Conservation (phyloP, 768 basidiomycete species). For the Kwoniella pini region DNA sequence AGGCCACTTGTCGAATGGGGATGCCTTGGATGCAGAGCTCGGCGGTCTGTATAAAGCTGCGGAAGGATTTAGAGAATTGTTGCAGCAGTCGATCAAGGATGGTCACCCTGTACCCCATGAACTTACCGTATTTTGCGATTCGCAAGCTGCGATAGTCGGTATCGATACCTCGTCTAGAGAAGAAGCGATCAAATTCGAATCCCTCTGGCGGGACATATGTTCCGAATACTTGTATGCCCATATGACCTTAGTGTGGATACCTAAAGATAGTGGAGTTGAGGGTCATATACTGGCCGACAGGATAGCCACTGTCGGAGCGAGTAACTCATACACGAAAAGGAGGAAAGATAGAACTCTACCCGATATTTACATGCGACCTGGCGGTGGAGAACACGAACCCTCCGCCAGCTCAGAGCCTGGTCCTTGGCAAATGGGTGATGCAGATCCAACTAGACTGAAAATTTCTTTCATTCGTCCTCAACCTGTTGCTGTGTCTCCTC, state of each 20-base stretch:
- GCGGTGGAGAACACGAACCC: constrained; percentile 38
- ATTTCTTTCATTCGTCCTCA: constrained; percentile 30
- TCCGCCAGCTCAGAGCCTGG: constrained; percentile 40
- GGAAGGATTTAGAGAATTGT: constrained; percentile 44
- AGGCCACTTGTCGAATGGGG: constrained; percentile 41
- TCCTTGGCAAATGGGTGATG: constrained; percentile 47
- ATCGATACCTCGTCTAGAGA: constrained; percentile 49
- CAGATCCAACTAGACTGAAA: constrained; percentile 40
- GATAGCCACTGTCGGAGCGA: constrained; percentile 48
- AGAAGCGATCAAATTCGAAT: constrained; percentile 46
- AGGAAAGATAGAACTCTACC: constrained; percentile 39
- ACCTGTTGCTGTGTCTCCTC: constrained; percentile 19
- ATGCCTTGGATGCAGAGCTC: constrained; percentile 50
- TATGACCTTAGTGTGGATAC: constrained; percentile 53
- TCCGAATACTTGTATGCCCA: constrained; percentile 41
- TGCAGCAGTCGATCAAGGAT: constrained; percentile 37
- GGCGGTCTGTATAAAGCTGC: constrained; percentile 51
- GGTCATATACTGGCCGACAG: constrained; percentile 51
- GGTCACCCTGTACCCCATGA: constrained; percentile 40
- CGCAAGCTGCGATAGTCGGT: constrained; percentile 50
- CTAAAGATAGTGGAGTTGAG: constrained; percentile 42
- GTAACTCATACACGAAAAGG: constrained; percentile 47
- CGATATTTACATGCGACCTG: constrained; percentile 31
- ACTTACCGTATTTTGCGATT: constrained; percentile 51
- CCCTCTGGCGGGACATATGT: constrained; percentile 46